Evolutionary conservation across 2,329 filamentous ascomycete species (phyloP), one percentile per base, ranked within the genome.

Genomic region (Alternaria metachromatica): DNA sequence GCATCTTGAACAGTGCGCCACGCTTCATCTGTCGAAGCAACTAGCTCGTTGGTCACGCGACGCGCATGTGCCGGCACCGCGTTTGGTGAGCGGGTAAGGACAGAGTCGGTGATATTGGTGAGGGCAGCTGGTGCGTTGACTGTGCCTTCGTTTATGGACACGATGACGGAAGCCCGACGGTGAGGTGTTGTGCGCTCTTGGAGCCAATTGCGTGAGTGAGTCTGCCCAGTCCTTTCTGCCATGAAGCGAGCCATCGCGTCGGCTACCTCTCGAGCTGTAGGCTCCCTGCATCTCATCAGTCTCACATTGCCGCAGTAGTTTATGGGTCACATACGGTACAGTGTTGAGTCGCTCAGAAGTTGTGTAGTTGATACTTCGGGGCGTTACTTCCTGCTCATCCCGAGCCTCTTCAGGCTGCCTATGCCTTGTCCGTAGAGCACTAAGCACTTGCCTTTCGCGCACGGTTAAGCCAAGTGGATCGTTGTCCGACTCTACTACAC

Each of bases 1-100:
- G 82, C 82, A 43, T 82, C 81, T 70, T 84, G 81, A 48, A 85
- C 84, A 5, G 81, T 83, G 46, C 81, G 81, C 83, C 83, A 85
- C 10, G 83, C 82, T 51, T 84, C 82, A 37, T 78, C 76, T 3
- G 76, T 78, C 11, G 76, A 76, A 8, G 71, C 71, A 5, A 78
- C 70, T 20, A 78, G 71, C 15, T 78, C 76, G 49, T 61, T 72
- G 25, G 72, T 68, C 51, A 72, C 67, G 23, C 75, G 73, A 43
- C 74, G 76, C 20, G 75, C 70, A 21, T 78, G 81, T 55, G 71
- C 75, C 59, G 68, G 72, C 26, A 73, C 76, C 9, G 70, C 65
- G 46, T 73, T 76, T 11, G 75, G 77, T 6, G 76, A 77, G 43
- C 71, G 68, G 21, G 76, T 78, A 3, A 75, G 71, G 33, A 70